Evolutionary conservation across 306 rosid genomes (phyloP), one percentile per base, ranked within the genome.

Genomic region (Crotalaria pallida): DNA sequence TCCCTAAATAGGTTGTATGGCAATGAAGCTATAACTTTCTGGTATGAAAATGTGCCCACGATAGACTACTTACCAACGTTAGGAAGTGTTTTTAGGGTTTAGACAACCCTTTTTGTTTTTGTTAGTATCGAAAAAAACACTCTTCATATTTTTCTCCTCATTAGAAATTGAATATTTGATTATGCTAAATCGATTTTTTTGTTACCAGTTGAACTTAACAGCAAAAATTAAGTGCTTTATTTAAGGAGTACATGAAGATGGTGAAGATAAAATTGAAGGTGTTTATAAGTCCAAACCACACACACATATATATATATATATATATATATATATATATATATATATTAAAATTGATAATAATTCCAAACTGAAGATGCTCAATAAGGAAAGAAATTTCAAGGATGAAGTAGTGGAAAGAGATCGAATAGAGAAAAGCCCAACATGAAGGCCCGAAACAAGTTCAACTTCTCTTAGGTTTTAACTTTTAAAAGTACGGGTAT

Each of bases 181-280:
- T 49, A 8, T 23, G n/a, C 21, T 29, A 0, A 61, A 63, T 29
- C 84, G 59, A 45, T 49, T 41, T 6, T n/a, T 19, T 49, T 75
- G 18, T 49, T 43, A 62, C 22, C 41, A 36, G 38, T 81, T 49
- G 80, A 94, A 96, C 88, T 94, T 56, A 83, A 58, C 72, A 97
- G 90, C 82, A 94, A 87, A 84, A 77, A 69, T 62, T 86, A 88
- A 15, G 96, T 53, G 43, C 86, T n/a, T 88, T 53, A 58, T 96
- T 94, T 67, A 95, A 90, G 84, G 95, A 84, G 80, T 94, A 26
- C 90, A 94, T 45, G 98, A 94, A 64, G 96, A 90, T 0, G 98
- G 98, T 10, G 98, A 94, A 71, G 98, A 94, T 56, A 97, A 94
- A 71, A 88, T 96, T n/a, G 90, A 94, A 73, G 98, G 97, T 11